Evolutionary conservation across 257 asterid genomes (phyloP), one percentile per base, ranked within the genome.

Genomic region (Capsicum rhomboideum): DNA sequence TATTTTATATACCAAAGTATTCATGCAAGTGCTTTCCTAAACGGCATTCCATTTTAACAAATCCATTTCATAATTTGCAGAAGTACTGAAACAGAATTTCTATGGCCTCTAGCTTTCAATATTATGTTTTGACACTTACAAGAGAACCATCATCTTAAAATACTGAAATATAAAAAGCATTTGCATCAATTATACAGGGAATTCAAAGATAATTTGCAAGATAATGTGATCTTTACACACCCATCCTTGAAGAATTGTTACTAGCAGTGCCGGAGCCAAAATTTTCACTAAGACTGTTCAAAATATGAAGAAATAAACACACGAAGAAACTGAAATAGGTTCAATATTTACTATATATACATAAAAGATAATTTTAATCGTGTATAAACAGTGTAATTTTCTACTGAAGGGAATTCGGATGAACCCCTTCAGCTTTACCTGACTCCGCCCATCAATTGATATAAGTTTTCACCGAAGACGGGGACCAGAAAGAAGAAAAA

Each of bases 1-100:
- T 50, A 58, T 84, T 86, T 83, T 84, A 88, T 77, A 77, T 49
- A 26, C 46, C 26, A 28, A 26, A 26, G 20, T 8, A 56, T 2
- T 23, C 10, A 17, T 11, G 40, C 9, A 37, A 86, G 91, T 89
- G 91, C 84, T 87, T 82, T 87, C 91, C 86, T 78, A 84, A 37
- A 44, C 69, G 54, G 67, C 75, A 63, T 71, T 86, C 88, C 90
- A 87, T 85, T 63, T 83, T 84, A 40, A 12, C 11, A 34, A n/a
- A 42, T 44, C 10, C 34, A 71, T 42, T 71, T 42, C 55, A 71
- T 1, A 0, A 0, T 40, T 34, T 34, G 40, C 40, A 34, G 4
- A 4, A 34, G 6, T 34, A 2, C 40, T 34, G 40, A 3, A 34
- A n/a, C 5, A 42, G 78, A 20, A 4, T 37, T 34, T 5, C 40